A percentile compares a stretch with the other conserved stretches of the same genome.
Conservation (phyloP, 2,329 filamentous ascomycete species). For the Niveomyces coronatus region DNA sequence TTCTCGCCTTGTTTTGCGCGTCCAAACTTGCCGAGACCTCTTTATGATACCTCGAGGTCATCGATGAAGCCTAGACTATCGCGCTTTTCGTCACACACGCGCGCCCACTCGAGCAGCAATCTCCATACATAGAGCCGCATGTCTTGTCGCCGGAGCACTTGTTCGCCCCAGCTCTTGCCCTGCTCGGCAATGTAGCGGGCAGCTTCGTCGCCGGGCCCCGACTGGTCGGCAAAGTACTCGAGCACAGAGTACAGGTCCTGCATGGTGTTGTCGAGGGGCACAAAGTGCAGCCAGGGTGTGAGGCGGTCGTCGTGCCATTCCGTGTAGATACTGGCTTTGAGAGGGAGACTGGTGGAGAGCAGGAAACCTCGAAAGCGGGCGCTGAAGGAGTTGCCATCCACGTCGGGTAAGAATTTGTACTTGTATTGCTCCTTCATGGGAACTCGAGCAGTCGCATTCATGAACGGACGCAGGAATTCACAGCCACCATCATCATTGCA, state of each 20-base stretch:
- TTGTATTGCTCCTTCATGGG: slow-evolving; percentile 39
- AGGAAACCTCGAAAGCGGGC: slow-evolving; percentile 56
- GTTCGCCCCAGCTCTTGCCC: slow-evolving; percentile 51
- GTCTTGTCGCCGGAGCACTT: slow-evolving; percentile 52
- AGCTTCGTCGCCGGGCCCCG: slow-evolving; percentile 36
- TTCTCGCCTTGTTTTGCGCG: no score
- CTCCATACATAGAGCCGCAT: slow-evolving; percentile 58
- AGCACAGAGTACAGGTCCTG: slow-evolving; percentile 55
- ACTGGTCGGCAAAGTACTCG: slow-evolving; percentile 52
- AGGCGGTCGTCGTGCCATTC: slow-evolving; percentile 68
- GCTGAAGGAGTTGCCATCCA: slow-evolving; percentile 59
- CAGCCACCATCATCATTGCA: slow-evolving; percentile 29
- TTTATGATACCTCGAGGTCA: slow-evolving; percentile 22
- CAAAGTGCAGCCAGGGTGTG: slow-evolving; percentile 61
- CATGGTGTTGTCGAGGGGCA: slow-evolving; percentile 59
- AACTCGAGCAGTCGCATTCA: slow-evolving; percentile 20
- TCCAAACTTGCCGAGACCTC: slow-evolving; percentile 5
- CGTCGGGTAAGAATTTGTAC: slow-evolving; percentile 59
- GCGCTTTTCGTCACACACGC: slow-evolving; percentile 36
- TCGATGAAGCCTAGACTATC: slow-evolving; percentile 33
- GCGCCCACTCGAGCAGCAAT: slow-evolving; percentile 47
- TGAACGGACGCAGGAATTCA: slow-evolving; percentile 28
- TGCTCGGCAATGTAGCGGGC: slow-evolving; percentile 49
- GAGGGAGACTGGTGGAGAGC: slow-evolving; percentile 50
- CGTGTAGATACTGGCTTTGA: slow-evolving; percentile 62